These are phyloP conservation scores for Fusarium xyrophilum DNA, from an alignment of 2,329 filamentous ascomycete species.

Conservation along the genomic window DNA sequence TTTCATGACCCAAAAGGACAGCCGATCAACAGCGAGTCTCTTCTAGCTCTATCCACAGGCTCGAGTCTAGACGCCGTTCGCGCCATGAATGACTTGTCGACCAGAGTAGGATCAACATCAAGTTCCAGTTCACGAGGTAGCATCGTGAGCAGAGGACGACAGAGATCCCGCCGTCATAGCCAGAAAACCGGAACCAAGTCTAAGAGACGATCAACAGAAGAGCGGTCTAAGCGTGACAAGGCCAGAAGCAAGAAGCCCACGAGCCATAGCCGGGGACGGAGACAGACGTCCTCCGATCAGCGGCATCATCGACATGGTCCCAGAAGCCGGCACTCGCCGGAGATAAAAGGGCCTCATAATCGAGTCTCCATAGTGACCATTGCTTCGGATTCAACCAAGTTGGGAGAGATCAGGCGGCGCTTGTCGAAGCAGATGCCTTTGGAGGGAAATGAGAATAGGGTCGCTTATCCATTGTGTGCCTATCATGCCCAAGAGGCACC, in stretches of 20 bases:
- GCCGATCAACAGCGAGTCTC: slow-evolving; percentile 54
- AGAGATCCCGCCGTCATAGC: slow-evolving; percentile 18
- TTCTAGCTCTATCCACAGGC: slow-evolving; percentile 55
- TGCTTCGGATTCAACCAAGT: slow-evolving; percentile 54
- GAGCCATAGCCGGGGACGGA: background rate
- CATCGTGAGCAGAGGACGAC: slow-evolving; percentile 30
- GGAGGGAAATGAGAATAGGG: slow-evolving; percentile 1
- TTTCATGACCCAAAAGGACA: slow-evolving; percentile 42
- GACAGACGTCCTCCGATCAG: slow-evolving; percentile 10
- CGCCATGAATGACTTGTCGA: slow-evolving; percentile 57
- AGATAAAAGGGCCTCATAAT: slow-evolving; percentile 14
- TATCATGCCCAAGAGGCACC: slow-evolving; percentile 19
- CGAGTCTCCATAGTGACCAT: slow-evolving; percentile 46
- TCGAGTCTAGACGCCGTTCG: slow-evolving; percentile 57
- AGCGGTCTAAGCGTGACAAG: slow-evolving; percentile 5
- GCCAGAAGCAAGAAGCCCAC: slow-evolving; percentile 22
- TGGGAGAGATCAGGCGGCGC: slow-evolving; percentile 51
- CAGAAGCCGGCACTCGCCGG: slow-evolving; percentile 1
- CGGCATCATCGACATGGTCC: slow-evolving; percentile 13
- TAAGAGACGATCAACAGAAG: slow-evolving; percentile 10
- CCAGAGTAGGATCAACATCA: slow-evolving; percentile 38
- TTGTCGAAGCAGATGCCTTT: slow-evolving; percentile 14
- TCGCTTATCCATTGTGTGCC: slow-evolving; percentile 34
- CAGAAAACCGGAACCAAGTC: slow-evolving; percentile 8
- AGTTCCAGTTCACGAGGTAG: slow-evolving; percentile 26